Conservation (phyloP, 768 basidiomycete species). For the Lentinula lateritia region DNA sequence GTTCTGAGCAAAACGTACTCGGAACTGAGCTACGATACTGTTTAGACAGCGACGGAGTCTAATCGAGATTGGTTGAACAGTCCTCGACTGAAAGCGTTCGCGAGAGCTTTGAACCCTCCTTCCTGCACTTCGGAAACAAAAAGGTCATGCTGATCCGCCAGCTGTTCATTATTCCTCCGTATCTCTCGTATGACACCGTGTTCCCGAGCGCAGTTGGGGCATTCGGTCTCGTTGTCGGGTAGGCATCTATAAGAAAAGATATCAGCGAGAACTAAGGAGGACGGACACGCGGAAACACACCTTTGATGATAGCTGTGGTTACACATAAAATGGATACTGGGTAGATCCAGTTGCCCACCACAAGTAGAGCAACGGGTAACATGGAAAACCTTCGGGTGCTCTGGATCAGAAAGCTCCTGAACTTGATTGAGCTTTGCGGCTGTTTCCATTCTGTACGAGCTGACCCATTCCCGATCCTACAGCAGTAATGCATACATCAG, state of each 20-base stretch:
- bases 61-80: constrained; percentile 28
- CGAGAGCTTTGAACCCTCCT: constrained; percentile 69
- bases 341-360: constrained; percentile 84
- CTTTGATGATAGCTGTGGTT: constrained; percentile 95
- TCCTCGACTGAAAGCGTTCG: constrained; percentile 65
- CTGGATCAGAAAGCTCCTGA: constrained; percentile 70
- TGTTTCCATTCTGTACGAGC: constrained; percentile 88
- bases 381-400: constrained; percentile 85
- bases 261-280: not conserved
- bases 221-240: constrained; percentile 85
- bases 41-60: constrained; percentile 1
- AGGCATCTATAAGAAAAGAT: constrained; percentile 55
- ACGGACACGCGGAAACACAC: constrained; percentile 30
- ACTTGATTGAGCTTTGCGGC: constrained; percentile 76
- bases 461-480: constrained; percentile 81
- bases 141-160: constrained; percentile 78
- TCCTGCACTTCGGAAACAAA: constrained; percentile 73
- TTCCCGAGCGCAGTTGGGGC: constrained; percentile 82
- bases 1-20: not conserved
- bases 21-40: not conserved
- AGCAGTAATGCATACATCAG: not conserved
- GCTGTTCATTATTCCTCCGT: constrained; percentile 73
- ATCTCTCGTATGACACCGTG: constrained; percentile 91
- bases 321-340: constrained; percentile 97
- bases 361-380: constrained; percentile 91